Base-by-base conservation (phyloP, 2,329 filamentous ascomycete species). In the Aaosphaeria arxii region DNA sequence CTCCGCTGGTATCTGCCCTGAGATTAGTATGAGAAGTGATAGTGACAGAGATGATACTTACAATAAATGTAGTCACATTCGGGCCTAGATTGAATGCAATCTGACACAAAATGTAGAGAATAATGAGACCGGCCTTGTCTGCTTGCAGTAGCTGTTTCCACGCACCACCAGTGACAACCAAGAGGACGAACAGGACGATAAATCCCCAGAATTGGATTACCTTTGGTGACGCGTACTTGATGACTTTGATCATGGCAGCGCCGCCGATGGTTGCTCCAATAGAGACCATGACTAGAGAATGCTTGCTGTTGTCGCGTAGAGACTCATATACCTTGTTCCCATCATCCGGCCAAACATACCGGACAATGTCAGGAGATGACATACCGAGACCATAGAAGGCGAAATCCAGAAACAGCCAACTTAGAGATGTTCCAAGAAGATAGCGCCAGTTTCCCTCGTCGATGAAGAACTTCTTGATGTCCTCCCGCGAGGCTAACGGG, bases 1-100 rank as follows among this genome's bases (percentile, higher is more conserved):
- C 52, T 81, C 79, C 9, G 77, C 78, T n/a, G 79, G 76, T 35
- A 81, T 76, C 56, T 76, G 73, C 47, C 74, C 74, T 43, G 7
- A 2, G 17, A 3, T 41, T 11, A 11, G 39, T 41, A 36, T 36
- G 2, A 5, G 69, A 73, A 48, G 53, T 66, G 67, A 42, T 71
- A 17, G 30, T 38, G 28, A 7, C 46, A 17, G 13, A 59, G n/a
- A 53, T 50, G 13, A 51, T 43, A 55, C 58, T 56, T 56, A 63
- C 57, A 40, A 70, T 68, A 46, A 70, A 71, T 4, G 67, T 69
- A 1, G 66, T 64, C 4, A 64, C 62, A 42, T 70, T 70, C 4
- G 66, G 62, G 28, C 67, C 66, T 1, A 70, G 50, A 45, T 69
- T 69, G 57, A 69, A 70, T 0, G 62, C 57, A 32, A 70, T 64